These are phyloP conservation scores for Fusarium guadeloupense DNA, from an alignment of 2,329 filamentous ascomycete genomes.

Conservation along the genomic window DNA sequence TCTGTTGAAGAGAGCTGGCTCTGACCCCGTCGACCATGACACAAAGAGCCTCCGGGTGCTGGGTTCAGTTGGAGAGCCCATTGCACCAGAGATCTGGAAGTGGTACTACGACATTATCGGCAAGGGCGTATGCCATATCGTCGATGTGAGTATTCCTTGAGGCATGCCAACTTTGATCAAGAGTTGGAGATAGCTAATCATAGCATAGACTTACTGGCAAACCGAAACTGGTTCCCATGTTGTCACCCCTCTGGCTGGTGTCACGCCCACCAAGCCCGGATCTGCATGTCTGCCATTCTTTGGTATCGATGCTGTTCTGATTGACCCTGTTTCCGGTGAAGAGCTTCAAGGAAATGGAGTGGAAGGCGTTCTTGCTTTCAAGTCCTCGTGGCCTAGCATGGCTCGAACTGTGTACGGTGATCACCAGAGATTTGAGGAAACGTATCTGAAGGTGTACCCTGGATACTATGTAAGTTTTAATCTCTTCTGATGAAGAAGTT, in stretches of 20 bases:
- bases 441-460: conserved; percentile 93
- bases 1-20: conserved; percentile 87
- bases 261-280: conserved; percentile 93
- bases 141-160: conserved; percentile 74
- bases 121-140: conserved; percentile 86
- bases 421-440: conserved; percentile 96
- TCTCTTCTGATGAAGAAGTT: accelerated
- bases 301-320: conserved; percentile 91
- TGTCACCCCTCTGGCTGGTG: conserved; percentile 86
- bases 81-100: conserved; percentile 97
- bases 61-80: conserved; percentile 92
- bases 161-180: too few species aligned
- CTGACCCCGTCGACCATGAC: conserved; percentile 77
- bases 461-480: conserved; percentile 82
- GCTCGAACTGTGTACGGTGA: conserved; percentile 95
- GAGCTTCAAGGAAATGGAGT: conserved; percentile 92
- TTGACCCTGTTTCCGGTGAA: conserved; percentile 89
- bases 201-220: conserved; percentile 90
- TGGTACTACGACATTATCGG: conserved; percentile 95
- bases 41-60: conserved; percentile 87
- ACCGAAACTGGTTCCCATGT: conserved; percentile 95
- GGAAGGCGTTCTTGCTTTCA: conserved; percentile 92
- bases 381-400: conserved; percentile 96
- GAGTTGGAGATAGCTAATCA: not conserved
- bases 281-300: conserved; percentile 97